Evolutionary conservation across 139 green algal genomes (phyloP).

Genomic region (Mychonastes homosphaera): DNA sequence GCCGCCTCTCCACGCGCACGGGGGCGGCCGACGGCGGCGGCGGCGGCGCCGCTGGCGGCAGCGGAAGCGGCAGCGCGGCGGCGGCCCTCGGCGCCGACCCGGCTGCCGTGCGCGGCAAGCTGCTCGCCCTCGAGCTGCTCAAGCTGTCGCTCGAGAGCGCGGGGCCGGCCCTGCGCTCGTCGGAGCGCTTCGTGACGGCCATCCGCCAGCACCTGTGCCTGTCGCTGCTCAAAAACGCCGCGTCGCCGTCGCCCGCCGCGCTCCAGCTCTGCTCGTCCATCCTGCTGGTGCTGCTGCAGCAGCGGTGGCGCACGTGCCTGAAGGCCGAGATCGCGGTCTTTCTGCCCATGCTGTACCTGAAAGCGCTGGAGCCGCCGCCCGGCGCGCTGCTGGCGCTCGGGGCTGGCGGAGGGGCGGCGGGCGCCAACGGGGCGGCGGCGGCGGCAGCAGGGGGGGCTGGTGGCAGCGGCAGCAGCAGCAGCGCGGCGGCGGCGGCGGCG

Average conservation of each 20-base stretch:
- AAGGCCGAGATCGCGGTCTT: conserved; percentile 95
- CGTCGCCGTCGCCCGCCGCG: conserved; percentile 40
- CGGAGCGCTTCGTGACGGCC: conserved; percentile 67
- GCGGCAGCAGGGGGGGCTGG: no score
- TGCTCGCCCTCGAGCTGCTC: conserved; percentile 91
- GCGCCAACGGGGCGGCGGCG: no score
- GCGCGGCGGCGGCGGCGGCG: no score
- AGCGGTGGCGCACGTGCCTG: conserved; percentile 63
- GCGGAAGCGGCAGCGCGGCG: conserved; percentile 61
- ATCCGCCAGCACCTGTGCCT: conserved; percentile 95
- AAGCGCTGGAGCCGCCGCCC: no score
- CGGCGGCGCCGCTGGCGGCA: no score
- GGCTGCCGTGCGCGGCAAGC: conserved; percentile 60
- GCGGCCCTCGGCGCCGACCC: conserved; percentile 41
- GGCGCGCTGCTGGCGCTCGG: no score
- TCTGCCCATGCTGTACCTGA: conserved; percentile 94
- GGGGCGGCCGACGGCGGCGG: conserved; percentile 35
- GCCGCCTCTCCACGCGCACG: conserved; percentile 86
- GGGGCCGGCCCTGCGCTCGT: conserved; percentile 65
- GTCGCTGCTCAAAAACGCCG: conserved; percentile 88
- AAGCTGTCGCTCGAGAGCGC: conserved; percentile 93
- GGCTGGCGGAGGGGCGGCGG: no score
- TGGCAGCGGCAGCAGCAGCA: no score
- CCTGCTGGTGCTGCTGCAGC: conserved; percentile 79
- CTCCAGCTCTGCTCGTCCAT: conserved; percentile 74